Base-by-base conservation (phyloP, 768 basidiomycete species). In the Suillus brevipes region DNA sequence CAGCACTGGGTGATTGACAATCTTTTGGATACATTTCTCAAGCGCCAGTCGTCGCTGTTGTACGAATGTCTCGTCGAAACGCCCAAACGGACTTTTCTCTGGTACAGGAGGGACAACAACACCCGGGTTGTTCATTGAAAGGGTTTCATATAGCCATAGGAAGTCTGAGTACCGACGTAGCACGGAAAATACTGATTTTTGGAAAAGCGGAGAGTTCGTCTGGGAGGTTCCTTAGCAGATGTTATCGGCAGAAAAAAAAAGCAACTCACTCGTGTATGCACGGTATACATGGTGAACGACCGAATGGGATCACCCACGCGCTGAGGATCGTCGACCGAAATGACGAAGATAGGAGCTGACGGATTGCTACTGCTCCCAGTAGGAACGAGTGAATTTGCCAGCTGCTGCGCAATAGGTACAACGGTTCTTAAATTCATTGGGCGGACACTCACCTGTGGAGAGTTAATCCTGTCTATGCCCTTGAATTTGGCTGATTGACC, bases 81-180 rank as follows among this genome's bases (percentile, higher is more conserved):
- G 87, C 7, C 94, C 95, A 70, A 97, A 93, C 0, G 94, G 81
- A 66, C 91, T 94, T 82, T 99, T 99, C 76, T 97, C 97, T 0
- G 97, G 97, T 6, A 91, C 92, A 0, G 97, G 97, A 9, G 97
- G 97, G 0, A 99, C 95, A 45, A 99, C 91, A 2, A 99, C 95
- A 10, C 97, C 97, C 4, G 97, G 96, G 72, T 99, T 99, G 77
- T 98, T 98, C 69, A 78, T 74, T 0, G 89, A 89, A 2, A 99
- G 84, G 0, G 90, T 88, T 71, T 95, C 94, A 75, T 93, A 97
- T 1, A 99, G 78, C 97, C 97, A 99, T 23, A 98, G 84, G 72
- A 99, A 99, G 77, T 99, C 97, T 7, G 94, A 95, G 77, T 97
- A 99, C 38, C 97, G 89, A n/a, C 97, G 86, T 1, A 99, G 87